These are phyloP conservation scores for Tolypocladium paradoxum DNA, from an alignment of 2,329 filamentous ascomycete genomes.

Conservation along the genomic window DNA sequence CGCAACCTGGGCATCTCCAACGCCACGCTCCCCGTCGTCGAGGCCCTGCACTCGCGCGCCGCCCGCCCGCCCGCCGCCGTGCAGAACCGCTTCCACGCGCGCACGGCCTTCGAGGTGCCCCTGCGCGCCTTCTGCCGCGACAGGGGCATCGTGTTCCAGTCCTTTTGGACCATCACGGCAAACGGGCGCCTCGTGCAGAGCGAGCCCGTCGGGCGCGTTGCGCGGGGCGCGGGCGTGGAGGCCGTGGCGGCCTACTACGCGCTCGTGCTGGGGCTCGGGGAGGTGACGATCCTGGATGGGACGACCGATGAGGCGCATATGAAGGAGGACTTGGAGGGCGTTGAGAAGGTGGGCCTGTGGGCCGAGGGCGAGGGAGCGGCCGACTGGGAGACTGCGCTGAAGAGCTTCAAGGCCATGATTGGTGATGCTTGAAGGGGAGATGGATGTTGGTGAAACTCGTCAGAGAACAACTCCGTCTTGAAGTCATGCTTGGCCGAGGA, in stretches of 20 bases:
- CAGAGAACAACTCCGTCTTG: neutral
- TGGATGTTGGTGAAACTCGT: neutral
- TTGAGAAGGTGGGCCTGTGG: conserved; percentile 30
- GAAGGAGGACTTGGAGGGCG: conserved; percentile 35
- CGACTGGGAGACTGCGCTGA: conserved; percentile 37
- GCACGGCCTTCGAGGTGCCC: conserved; percentile 46
- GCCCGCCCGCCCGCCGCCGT: conserved; percentile 44
- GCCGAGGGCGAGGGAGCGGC: conserved; percentile 29
- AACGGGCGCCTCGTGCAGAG: conserved; percentile 29
- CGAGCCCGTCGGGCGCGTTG: conserved; percentile 38
- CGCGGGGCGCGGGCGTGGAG: conserved; percentile 24
- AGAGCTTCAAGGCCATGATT: conserved; percentile 32
- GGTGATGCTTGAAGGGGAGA: conserved; percentile 8
- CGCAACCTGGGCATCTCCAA: conserved; percentile 68
- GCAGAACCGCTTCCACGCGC: conserved; percentile 63
- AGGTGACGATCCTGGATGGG: conserved; percentile 33
- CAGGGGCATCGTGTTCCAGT: conserved; percentile 34
- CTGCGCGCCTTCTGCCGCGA: conserved; percentile 43
- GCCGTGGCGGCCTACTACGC: conserved; percentile 33
- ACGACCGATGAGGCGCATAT: conserved; percentile 36
- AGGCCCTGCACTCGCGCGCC: conserved; percentile 35
- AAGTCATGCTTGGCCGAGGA: neutral
- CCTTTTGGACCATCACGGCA: conserved; percentile 43
- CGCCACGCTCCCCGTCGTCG: conserved; percentile 45
- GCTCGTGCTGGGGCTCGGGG: conserved; percentile 35